Conservation (phyloP, 352 stramenopile genomes). For the Globisporangium megalacanthum region DNA sequence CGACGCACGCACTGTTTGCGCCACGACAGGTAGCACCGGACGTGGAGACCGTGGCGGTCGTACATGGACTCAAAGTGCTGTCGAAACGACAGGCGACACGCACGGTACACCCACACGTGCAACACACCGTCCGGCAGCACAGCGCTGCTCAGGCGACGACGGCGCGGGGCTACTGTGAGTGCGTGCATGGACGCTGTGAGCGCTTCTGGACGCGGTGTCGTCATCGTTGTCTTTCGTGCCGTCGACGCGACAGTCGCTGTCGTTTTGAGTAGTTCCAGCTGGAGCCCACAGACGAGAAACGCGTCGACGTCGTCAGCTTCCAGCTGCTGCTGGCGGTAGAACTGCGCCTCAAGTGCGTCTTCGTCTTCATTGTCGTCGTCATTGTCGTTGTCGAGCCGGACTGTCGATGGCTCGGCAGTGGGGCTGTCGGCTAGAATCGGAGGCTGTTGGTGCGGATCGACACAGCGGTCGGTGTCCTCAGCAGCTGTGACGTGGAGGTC, state of each 20-base stretch:
- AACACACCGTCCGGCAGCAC: constrained; percentile 25
- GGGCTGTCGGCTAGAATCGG: not conserved
- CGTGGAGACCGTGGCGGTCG: constrained; percentile 33
- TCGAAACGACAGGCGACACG: constrained; percentile 32
- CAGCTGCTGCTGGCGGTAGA: constrained; percentile 12
- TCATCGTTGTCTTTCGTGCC: too few relatives aligned
- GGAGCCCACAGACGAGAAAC: constrained; percentile 9
- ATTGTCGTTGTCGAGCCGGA: not conserved
- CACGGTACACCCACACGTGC: constrained; percentile 50
- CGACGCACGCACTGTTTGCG: constrained; percentile 20
- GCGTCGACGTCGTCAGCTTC: constrained; percentile 7
- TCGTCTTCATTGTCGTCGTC: constrained; percentile 8
- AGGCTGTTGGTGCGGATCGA: not conserved
- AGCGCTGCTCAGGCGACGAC: constrained; percentile 8
- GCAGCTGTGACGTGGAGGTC: not conserved
- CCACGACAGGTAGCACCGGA: constrained; percentile 30
- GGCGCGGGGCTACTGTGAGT: not conserved
- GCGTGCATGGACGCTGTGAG: not conserved
- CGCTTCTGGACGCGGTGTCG: not conserved
- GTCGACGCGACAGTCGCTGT: not conserved
- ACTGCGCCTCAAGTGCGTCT: constrained; percentile 6
- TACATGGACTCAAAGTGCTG: constrained; percentile 41
- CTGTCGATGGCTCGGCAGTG: not conserved
- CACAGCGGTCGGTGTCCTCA: not conserved
- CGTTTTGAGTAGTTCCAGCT: not conserved